Base-by-base conservation (phyloP, 192 early-diverging fungal genomes). In the Coemansia sp. region DNA sequence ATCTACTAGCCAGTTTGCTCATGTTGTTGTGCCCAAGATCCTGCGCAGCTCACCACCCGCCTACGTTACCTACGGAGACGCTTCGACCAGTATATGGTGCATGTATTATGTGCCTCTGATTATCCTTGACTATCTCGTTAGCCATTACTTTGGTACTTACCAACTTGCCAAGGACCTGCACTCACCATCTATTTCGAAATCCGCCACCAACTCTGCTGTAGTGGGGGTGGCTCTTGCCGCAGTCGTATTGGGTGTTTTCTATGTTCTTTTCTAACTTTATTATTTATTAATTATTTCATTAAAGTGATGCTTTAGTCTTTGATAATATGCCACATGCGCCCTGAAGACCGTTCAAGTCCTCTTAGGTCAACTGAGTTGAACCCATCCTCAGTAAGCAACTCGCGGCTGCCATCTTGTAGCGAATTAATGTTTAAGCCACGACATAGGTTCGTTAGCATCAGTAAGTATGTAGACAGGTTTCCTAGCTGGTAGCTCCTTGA, bases 31-130 rank as follows among this genome's bases (percentile, higher is more conserved):
- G 14, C 61, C 69, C 3, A 77, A 59, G 44, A 65, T 89, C 0
- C 70, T 92, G 53, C 49, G 58, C 6, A 43, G 55, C 5, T 63
- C 70, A 2, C 82, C 88, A 10, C 67, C 73, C 9, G 57, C 76
- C 0, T 91, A 89, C 68, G 82, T 89, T 47, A 86, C 88, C 8
- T 88, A 84, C 69, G 90, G 90, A 11, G 57, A 76, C n/a, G 63
- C 77, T 4, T 70, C 87, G 17, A 62, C 40, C 6, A 6, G 52
- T 1, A 76, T 82, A 40, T 73, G 84, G 28, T 14, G 83, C 2
- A 23, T 86, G 30, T 85, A 87, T 28, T 86, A 87, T 63, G 4
- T 85, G 37, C 90, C 90, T 8, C 46, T 74, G 37, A 52, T 52
- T 40, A 21, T 89, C 21, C 67, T 73, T 2, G 90, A 91, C 30